Percentiles rank a stretch among this genome's conserved stretches.
phyloP scores from a whole-genome alignment of 352 stramenopile species.

The Globisporangium cylindrosporum region DNA sequence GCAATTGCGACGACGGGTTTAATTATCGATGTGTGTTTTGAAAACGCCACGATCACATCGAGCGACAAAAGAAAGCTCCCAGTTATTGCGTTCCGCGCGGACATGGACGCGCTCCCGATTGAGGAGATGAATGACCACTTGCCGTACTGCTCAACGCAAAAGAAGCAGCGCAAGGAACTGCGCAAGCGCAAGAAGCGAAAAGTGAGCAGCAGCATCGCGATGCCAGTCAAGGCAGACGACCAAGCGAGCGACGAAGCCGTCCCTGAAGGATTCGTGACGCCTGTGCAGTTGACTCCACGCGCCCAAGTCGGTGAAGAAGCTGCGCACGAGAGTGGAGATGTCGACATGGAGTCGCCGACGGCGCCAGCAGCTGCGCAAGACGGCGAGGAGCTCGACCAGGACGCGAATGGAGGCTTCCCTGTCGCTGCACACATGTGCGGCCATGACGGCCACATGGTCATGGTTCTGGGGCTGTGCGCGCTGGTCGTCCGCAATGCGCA shows the following conservation, averaged over 20 bases:
- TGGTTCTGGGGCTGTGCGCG: slow-evolving; percentile 89
- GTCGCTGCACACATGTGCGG: slow-evolving; percentile 91
- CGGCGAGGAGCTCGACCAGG: slow-evolving; percentile 29
- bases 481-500: slow-evolving; percentile 72
- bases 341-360: slow-evolving; percentile 19
- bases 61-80: slow-evolving; percentile 65
- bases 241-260: neutral
- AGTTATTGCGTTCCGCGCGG: slow-evolving; percentile 91
- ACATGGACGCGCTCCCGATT: slow-evolving; percentile 96
- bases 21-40: slow-evolving; percentile 87
- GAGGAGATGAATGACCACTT: slow-evolving; percentile 78
- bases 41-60: slow-evolving; percentile 46
- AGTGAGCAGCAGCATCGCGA: neutral
- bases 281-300: neutral
- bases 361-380: slow-evolving; percentile 25
- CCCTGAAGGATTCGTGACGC: neutral
- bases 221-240: neutral
- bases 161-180: slow-evolving; percentile 48
- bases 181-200: slow-evolving; percentile 75
- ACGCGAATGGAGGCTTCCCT: slow-evolving; percentile 4
- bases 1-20: slow-evolving; percentile 86
- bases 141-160: slow-evolving; percentile 74
- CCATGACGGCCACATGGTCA: slow-evolving; percentile 95
- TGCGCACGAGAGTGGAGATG: slow-evolving; percentile 13
- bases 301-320: slow-evolving; percentile 1